phyloP scores from a whole-genome alignment of 805 yeast species.

The Lipomyces yamadae region DNA sequence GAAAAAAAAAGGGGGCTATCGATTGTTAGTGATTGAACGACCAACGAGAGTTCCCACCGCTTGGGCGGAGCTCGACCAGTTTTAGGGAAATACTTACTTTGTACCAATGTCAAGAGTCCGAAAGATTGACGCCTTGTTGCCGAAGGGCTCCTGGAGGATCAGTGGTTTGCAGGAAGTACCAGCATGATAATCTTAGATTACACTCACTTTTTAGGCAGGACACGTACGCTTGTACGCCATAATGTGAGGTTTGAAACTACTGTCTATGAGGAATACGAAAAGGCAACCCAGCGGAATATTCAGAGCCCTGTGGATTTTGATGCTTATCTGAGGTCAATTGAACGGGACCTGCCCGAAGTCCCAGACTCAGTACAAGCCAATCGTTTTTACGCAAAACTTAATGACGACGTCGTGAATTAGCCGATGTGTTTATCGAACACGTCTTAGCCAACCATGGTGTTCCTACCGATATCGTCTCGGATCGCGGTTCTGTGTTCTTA shows the following conservation, averaged over 20 bases:
- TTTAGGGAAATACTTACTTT: too few relatives aligned
- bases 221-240: too few relatives aligned
- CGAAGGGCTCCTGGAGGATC: neutral
- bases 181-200: neutral
- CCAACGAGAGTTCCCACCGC: too few relatives aligned
- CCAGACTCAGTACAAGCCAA: neutral
- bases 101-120: too few relatives aligned
- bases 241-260: neutral
- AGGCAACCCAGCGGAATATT: neutral
- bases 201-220: too few relatives aligned
- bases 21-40: too few relatives aligned
- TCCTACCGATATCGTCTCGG: neutral
- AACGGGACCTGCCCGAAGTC: neutral
- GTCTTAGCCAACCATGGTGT: neutral
- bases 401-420: neutral
- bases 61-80: too few relatives aligned
- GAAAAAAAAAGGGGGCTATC: too few relatives aligned
- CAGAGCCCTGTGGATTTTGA: neutral
- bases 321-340: neutral
- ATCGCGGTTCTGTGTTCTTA: conserved; percentile 1
- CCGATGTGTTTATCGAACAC: neutral
- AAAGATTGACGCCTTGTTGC: neutral
- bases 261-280: neutral
- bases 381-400: neutral
- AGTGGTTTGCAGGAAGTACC: neutral